Base-by-base conservation (phyloP, 164 flowering plant species). In the Tetracentron sinense region DNA sequence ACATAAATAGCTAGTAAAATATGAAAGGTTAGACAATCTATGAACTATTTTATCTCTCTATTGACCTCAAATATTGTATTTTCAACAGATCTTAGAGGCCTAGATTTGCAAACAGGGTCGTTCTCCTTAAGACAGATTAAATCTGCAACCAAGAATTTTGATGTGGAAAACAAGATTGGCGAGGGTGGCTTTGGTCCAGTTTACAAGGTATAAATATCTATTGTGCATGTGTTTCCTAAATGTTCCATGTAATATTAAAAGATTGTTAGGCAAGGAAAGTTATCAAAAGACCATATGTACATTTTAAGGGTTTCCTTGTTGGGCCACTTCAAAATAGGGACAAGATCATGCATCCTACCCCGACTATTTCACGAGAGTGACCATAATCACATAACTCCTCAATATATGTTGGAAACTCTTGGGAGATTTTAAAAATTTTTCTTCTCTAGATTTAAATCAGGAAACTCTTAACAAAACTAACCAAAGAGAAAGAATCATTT, bases 111-210 rank as follows among this genome's bases (percentile, higher is more conserved):
- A 59, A 63, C 69, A 49, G 72, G 78, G 38, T 54, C 53, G 2
- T 74, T 74, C 62, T 63, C 66, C 50, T 28, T 74, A 56, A 63
- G 61, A 60, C 78, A 74, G 65, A 74, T 74, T 11, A 74, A 71
- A 74, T 72, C 72, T 60, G 78, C 78, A 30, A 74, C 78, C 29
- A 70, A 70, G 22, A 74, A 70, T 53, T 74, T 74, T 31, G 69
- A 71, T 71, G 22, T 57, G 29, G 66, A 47, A 49, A 74, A 74
- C 59, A 74, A 70, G 69, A 27, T 74, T 31, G 78, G 78, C 22
- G 78, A 74, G 47, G 78, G 78, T 17, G 78, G 78, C 7, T 74
- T 74, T 70, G 78, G 78, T 46, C 33, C 74, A 51, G 78, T 75
- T 42, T 75, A 64, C 62, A 75, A 70, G 78, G 78, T 75, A 70